A percentile compares a stretch with the other conserved stretches of the same genome.
Conservation (phyloP, 352 stramenopile species). For the Globisporangium rhizosaccharum region DNA sequence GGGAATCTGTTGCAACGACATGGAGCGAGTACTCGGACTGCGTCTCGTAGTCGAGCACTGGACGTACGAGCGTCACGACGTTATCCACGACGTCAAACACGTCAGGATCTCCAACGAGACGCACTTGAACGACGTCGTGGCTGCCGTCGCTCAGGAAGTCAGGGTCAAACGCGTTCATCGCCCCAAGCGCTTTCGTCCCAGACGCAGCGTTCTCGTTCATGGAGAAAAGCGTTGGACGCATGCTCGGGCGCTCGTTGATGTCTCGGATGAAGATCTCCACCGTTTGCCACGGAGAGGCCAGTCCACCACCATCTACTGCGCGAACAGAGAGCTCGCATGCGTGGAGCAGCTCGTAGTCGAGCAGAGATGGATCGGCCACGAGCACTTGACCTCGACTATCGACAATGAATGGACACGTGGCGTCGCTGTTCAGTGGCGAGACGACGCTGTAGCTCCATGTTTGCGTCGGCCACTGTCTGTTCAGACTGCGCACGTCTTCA, state of each 20-base stretch:
- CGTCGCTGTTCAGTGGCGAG: background rate
- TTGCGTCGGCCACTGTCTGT: slow-evolving; percentile 2
- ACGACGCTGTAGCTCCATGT: background rate
- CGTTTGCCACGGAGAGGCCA: slow-evolving; percentile 7
- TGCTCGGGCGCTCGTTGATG: slow-evolving; percentile 3
- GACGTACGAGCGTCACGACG: background rate
- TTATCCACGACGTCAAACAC: slow-evolving; percentile 8
- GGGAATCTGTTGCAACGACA: slow-evolving; percentile 1
- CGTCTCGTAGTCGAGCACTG: slow-evolving; percentile 4
- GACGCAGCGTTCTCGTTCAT: slow-evolving; percentile 6
- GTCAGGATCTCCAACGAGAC: background rate
- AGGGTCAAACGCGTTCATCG: slow-evolving; percentile 6
- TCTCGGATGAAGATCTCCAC: slow-evolving; percentile 5
- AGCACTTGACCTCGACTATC: slow-evolving; percentile 1
- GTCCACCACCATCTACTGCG: slow-evolving; percentile 4
- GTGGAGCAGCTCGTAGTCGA: slow-evolving; percentile 9
- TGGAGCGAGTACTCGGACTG: slow-evolving; percentile 4
- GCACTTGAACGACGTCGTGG: background rate
- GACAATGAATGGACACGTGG: slow-evolving; percentile 3
- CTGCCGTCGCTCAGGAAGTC: slow-evolving; percentile 4
- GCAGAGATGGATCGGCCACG: background rate
- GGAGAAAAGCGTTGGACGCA: slow-evolving; percentile 2
- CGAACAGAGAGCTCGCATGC: slow-evolving; percentile 1
- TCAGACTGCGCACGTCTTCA: background rate
- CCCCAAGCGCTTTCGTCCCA: background rate